Evolutionary conservation across 129 eudicot genomes (phyloP).

Genomic region (Silybum marianum): DNA sequence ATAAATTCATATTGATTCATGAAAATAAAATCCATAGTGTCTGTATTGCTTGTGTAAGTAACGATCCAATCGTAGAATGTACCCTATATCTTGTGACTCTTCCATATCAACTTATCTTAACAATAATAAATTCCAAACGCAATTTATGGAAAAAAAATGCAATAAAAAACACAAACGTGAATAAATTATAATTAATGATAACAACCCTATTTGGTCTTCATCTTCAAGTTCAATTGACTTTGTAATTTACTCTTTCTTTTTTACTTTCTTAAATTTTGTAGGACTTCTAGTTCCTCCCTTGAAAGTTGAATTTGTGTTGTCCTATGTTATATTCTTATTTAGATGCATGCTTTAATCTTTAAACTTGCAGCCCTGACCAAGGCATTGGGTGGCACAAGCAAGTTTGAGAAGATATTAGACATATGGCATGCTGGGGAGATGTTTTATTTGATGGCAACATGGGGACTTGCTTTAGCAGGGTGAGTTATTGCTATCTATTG

Average conservation of each 20-base stretch:
- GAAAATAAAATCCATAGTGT: background rate
- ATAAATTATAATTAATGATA: background rate
- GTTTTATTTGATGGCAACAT: constrained; percentile 79
- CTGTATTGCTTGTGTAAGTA: background rate
- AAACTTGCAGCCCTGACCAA: constrained; percentile 60
- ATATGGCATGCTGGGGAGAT: constrained; percentile 86
- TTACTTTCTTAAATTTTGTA: background rate
- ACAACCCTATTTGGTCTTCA: background rate
- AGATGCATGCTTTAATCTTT: constrained; percentile 5
- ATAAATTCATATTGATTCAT: background rate
- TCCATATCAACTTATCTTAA: constrained; percentile 2
- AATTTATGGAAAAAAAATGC: background rate
- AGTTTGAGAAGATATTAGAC: constrained; percentile 69
- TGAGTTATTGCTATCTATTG: constrained; percentile 29
- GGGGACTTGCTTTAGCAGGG: constrained; percentile 98
- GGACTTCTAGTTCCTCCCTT: background rate
- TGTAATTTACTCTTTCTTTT: background rate
- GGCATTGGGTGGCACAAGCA: constrained; percentile 74
- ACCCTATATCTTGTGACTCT: background rate
- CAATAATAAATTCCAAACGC: background rate
- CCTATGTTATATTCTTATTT: background rate
- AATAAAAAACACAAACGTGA: background rate
- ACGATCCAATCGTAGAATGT: background rate
- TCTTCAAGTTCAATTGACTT: background rate
- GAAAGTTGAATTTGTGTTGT: background rate